A percentile compares a stretch with the other conserved stretches of the same genome.
Evolutionary conservation across 768 basidiomycete genomes (phyloP).

Genomic region (Pulveroboletus ravenelii): DNA sequence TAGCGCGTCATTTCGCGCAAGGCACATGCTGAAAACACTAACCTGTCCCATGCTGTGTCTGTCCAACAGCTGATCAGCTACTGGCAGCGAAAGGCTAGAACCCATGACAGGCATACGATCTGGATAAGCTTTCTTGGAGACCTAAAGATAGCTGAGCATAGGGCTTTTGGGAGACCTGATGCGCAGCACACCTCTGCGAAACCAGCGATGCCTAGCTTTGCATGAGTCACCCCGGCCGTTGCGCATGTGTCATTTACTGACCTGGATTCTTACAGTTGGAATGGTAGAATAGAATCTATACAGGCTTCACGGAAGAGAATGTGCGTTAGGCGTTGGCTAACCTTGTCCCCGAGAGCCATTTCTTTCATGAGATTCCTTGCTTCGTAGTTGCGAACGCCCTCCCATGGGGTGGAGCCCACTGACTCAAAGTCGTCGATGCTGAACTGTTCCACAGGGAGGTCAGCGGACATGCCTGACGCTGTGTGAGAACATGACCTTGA

Average conservation of each 20-base stretch:
- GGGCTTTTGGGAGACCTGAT: background rate
- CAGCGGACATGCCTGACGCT: background rate
- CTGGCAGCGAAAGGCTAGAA: conserved; percentile 1
- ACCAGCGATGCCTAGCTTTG: conserved; percentile 60
- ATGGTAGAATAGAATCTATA: conserved; percentile 78
- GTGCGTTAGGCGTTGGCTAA: conserved; percentile 22
- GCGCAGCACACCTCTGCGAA: conserved; percentile 64
- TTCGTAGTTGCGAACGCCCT: conserved; percentile 83
- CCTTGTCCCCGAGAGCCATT: conserved; percentile 74
- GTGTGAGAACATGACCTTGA: conserved; percentile 50
- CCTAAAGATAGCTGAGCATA: conserved; percentile 35
- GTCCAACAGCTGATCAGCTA: conserved; percentile 6
- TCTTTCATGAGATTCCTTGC: conserved; percentile 80
- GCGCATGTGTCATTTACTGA: conserved; percentile 25
- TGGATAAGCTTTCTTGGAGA: conserved; percentile 82
- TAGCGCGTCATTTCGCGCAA: conserved; percentile 5
- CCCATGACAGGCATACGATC: conserved; percentile 56
- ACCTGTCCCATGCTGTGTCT: conserved; percentile 94
- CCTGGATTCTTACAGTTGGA: conserved; percentile 84
- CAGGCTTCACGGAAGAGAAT: background rate
- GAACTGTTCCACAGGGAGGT: conserved; percentile 45
- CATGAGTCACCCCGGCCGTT: conserved; percentile 4
- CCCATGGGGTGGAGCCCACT: conserved; percentile 70
- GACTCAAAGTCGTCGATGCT: conserved; percentile 83
- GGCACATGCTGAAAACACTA: conserved; percentile 23